A percentile compares a stretch with the other conserved stretches of the same genome.
These are phyloP conservation scores for Starmerella sp. DNA, from an alignment of 805 yeast genomes.

Conservation along the genomic window DNA sequence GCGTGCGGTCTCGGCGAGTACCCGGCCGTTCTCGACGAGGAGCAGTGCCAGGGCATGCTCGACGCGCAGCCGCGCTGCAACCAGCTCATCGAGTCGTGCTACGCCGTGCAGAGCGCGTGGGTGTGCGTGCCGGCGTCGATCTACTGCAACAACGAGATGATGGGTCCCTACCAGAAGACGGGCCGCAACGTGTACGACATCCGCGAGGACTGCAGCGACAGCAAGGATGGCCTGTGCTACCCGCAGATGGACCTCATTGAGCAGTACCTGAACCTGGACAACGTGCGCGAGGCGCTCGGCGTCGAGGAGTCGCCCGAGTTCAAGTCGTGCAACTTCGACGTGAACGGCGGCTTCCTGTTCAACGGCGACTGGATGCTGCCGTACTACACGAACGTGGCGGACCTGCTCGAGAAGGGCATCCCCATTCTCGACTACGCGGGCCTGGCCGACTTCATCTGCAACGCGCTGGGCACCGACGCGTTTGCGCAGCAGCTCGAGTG, in stretches of 20 bases:
- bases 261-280: constrained; percentile 59
- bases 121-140: constrained; percentile 81
- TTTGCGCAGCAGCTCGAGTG: constrained; percentile 65
- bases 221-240: constrained; percentile 47
- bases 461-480: constrained; percentile 83
- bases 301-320: constrained; percentile 63
- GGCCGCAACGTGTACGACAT: constrained; percentile 84
- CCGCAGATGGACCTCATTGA: constrained; percentile 59
- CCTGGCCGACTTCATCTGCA: constrained; percentile 84
- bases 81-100: constrained; percentile 60
- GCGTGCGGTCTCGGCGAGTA: constrained; percentile 90
- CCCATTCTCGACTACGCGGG: constrained; percentile 91
- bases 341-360: constrained; percentile 60
- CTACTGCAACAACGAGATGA: constrained; percentile 65
- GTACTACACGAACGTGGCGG: constrained; percentile 45
- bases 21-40: constrained; percentile 62
- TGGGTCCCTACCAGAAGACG: constrained; percentile 66
- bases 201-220: constrained; percentile 46
- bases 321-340: constrained; percentile 65
- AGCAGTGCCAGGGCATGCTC: constrained; percentile 61
- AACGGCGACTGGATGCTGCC: constrained; percentile 61
- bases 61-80: constrained; percentile 61
- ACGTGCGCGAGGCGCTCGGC: constrained; percentile 68
- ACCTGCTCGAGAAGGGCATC: constrained; percentile 50
- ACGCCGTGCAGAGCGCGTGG: constrained; percentile 56